Evolutionary conservation across 495 filamentous ascomycete genomes (phyloP).

Genomic region (Podospora didyma): DNA sequence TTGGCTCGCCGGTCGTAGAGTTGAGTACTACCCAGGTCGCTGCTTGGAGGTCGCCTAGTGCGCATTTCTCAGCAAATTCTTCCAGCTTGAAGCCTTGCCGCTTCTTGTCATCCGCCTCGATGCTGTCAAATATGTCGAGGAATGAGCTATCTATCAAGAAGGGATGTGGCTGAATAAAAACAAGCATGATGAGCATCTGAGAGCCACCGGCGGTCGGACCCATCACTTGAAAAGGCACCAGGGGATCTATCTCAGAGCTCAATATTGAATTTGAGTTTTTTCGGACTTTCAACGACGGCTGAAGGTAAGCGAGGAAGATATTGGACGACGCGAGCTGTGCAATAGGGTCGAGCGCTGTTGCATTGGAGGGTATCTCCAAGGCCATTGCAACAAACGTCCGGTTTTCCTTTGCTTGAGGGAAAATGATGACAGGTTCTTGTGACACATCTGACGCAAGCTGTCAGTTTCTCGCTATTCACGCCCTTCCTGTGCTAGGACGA

Average conservation of each 20-base stretch:
- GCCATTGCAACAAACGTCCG: slow-evolving; percentile 16
- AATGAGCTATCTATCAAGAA: slow-evolving; percentile 11
- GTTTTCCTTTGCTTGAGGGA: slow-evolving; percentile 8
- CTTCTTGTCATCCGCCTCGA: slow-evolving; percentile 2
- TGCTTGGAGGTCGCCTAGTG: slow-evolving; percentile 3
- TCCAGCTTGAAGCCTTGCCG: slow-evolving; percentile 13
- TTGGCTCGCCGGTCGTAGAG: background rate
- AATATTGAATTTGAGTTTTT: slow-evolving; percentile 3
- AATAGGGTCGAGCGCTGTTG: slow-evolving; percentile 9
- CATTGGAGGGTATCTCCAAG: slow-evolving; percentile 10
- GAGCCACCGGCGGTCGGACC: background rate
- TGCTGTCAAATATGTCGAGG: slow-evolving; percentile 5
- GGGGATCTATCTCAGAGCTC: slow-evolving; percentile 13
- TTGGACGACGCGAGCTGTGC: slow-evolving; percentile 1
- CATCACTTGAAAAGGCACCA: slow-evolving; percentile 14
- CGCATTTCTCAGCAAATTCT: slow-evolving; percentile 10
- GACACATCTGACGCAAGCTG: slow-evolving; percentile 6
- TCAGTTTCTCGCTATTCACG: background rate
- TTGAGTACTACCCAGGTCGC: slow-evolving; percentile 6
- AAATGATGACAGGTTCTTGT: slow-evolving; percentile 12
- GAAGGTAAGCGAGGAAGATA: slow-evolving; percentile 14
- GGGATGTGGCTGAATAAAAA: slow-evolving; percentile 19
- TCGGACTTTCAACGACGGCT: slow-evolving; percentile 4
- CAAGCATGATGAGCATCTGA: slow-evolving; percentile 12
- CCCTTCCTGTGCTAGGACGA: background rate